Base-by-base conservation (phyloP, 2,329 filamentous ascomycete species). In the Taxawa tesnikishii region DNA sequence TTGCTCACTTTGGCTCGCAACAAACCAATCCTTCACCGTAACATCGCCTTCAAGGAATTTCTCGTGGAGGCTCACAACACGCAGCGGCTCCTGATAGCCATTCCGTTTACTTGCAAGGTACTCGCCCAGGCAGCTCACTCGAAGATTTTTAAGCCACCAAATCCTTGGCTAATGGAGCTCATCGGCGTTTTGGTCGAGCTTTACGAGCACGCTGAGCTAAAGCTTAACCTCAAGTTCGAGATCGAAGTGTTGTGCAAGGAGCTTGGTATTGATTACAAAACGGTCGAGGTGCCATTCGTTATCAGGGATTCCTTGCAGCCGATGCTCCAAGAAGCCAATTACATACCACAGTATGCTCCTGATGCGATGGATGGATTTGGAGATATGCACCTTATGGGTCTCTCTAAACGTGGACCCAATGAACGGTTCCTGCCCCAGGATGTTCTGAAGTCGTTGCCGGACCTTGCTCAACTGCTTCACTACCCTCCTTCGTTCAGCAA, bases 91-190 rank as follows among this genome's bases (percentile, higher is more conserved):
- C 73, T 94, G 24, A 75, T 96, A 24, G 88, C 90, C 29, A 93
- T 98, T 38, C 90, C 90, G 0, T 98, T 98, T 54, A 90, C 93
- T 32, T 98, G 90, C 71, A 96, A 94, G 58, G 84, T 94, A 4
- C 64, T 98, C 14, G 72, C 80, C 14, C 85, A 94, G 52, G 87
- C 85, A 13, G 76, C 75, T 23, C 73, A 75, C 31, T 96, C 90
- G 0, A 81, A 79, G 9, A 79, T 96, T 7, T 98, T 98, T 61
- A 80, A 77, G 36, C 87, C 88, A 8, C 90, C 90, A 2, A 98
- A 98, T 47, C 90, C 90, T 2, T 98, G 90, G 90, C 58, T 94
- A 27, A 93, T 94, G 82, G 90, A 98, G 47, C 90, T 98, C 33
- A 75, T 98, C 34, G 74, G 83, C 41, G 66, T 96, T 6, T 68